A percentile compares a stretch with the other conserved stretches of the same genome.
Conservation (phyloP, 2,329 filamentous ascomycete genomes). For the Exophiala dermatitidis region DNA sequence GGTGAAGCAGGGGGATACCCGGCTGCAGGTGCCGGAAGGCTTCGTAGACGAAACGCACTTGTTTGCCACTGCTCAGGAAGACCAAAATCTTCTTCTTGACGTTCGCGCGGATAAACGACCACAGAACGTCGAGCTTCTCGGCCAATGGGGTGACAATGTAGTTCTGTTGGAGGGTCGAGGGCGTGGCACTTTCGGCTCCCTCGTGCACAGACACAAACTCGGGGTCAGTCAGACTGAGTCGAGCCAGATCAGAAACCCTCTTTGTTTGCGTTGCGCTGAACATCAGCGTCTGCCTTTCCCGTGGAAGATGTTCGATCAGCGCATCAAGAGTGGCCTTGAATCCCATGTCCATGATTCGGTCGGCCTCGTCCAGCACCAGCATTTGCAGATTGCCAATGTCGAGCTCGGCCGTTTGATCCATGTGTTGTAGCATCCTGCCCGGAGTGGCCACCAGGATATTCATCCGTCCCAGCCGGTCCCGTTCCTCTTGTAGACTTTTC, state of each 20-base stretch:
- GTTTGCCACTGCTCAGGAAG: constrained; percentile 90
- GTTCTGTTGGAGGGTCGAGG: constrained; percentile 76
- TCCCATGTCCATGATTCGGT: constrained; percentile 96
- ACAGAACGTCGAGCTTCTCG: constrained; percentile 86
- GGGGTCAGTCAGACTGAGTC: constrained; percentile 78
- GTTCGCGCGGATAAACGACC: constrained; percentile 84
- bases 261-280: constrained; percentile 97
- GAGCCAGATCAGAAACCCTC: constrained; percentile 82
- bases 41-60: constrained; percentile 93
- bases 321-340: constrained; percentile 88
- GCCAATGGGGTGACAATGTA: constrained; percentile 79
- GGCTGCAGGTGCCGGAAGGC: constrained; percentile 88
- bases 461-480: constrained; percentile 78
- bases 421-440: constrained; percentile 87
- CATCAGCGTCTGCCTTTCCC: constrained; percentile 77
- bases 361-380: constrained; percentile 88
- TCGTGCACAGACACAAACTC: constrained; percentile 96
- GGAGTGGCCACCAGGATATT: constrained; percentile 96
- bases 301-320: constrained; percentile 83
- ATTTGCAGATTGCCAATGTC: constrained; percentile 88
- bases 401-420: constrained; percentile 87
- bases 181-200: constrained; percentile 69
- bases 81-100: constrained; percentile 92
- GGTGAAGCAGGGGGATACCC: constrained; percentile 83
- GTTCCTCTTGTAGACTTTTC: constrained; percentile 80